Conservation (phyloP, 2,329 filamentous ascomycete genomes). For the Alternaria arbusti region DNA sequence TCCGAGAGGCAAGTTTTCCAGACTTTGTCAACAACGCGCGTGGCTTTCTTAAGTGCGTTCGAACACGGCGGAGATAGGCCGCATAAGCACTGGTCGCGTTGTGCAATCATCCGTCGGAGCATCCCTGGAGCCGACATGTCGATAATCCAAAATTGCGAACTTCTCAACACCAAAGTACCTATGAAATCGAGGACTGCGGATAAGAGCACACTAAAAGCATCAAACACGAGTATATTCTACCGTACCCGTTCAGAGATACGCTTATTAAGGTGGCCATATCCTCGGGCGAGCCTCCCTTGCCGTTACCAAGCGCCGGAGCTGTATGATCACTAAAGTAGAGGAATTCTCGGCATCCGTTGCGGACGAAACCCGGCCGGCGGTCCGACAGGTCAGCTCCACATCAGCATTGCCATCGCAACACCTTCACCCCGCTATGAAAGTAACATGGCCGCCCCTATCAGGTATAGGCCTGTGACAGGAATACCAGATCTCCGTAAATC, state of each 20-base stretch:
- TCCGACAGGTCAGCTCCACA: constrained; percentile 22
- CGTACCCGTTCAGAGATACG: neutral
- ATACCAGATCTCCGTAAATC: neutral
- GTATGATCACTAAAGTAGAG: constrained; percentile 6
- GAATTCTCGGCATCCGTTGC: constrained; percentile 17
- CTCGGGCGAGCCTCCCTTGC: neutral
- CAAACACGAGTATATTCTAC: neutral
- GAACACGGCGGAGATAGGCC: constrained; percentile 26
- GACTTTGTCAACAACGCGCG: constrained; percentile 2
- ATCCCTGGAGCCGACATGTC: constrained; percentile 4
- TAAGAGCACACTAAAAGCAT: neutral
- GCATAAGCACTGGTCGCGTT: constrained; percentile 15
- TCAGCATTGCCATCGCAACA: constrained; percentile 35
- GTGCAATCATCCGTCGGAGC: constrained; percentile 5
- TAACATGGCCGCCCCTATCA: constrained; percentile 28
- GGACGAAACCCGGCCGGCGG: constrained; percentile 42
- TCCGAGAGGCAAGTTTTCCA: neutral
- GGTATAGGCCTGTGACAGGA: constrained; percentile 19
- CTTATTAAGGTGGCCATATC: neutral
- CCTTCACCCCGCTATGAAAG: constrained; percentile 44
- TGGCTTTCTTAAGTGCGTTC: constrained; percentile 12
- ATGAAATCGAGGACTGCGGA: neutral
- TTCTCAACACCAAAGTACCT: neutral
- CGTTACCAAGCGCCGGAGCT: neutral
- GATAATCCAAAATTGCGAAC: neutral